Percentiles rank a stretch among this genome's conserved stretches.
Conservation (phyloP, 768 basidiomycete species). For the Lentinula aciculospora region DNA sequence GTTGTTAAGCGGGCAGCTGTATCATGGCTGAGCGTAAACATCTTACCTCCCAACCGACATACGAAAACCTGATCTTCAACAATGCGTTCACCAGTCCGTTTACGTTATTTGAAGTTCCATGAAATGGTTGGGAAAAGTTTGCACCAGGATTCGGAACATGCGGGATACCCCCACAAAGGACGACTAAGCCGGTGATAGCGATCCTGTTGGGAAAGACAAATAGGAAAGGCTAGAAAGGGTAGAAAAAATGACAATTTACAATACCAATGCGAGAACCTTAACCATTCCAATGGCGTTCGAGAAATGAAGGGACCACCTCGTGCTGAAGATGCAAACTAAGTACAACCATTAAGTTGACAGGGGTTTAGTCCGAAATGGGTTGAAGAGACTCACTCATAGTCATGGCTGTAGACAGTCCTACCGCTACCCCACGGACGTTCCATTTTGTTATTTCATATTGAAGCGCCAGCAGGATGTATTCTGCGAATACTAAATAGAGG, state of each 20-base stretch:
- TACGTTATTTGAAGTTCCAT: neutral
- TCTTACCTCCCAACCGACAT: conserved; percentile 35
- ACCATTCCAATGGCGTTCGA: conserved; percentile 59
- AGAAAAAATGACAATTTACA: conserved; percentile 9
- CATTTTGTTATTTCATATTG: neutral
- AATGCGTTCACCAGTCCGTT: conserved; percentile 12
- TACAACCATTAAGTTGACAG: neutral
- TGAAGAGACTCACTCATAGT: neutral
- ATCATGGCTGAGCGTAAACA: conserved; percentile 47
- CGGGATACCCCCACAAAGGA: conserved; percentile 18
- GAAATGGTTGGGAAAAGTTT: neutral
- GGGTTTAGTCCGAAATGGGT: neutral
- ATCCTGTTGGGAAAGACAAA: conserved; percentile 16
- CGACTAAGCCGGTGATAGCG: conserved; percentile 42
- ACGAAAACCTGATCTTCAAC: conserved; percentile 27
- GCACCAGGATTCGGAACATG: neutral
- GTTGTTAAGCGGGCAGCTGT: no score
- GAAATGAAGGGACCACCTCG: conserved; percentile 49
- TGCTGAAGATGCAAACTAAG: neutral
- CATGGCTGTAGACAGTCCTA: neutral
- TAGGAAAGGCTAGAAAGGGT: neutral
- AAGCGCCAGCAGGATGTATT: neutral
- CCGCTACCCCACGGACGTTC: neutral
- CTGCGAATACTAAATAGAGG: neutral
- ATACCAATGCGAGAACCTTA: conserved; percentile 44